These are phyloP conservation scores for Silene conica DNA, from an alignment of 148 eudicot genomes.

Conservation along the genomic window DNA sequence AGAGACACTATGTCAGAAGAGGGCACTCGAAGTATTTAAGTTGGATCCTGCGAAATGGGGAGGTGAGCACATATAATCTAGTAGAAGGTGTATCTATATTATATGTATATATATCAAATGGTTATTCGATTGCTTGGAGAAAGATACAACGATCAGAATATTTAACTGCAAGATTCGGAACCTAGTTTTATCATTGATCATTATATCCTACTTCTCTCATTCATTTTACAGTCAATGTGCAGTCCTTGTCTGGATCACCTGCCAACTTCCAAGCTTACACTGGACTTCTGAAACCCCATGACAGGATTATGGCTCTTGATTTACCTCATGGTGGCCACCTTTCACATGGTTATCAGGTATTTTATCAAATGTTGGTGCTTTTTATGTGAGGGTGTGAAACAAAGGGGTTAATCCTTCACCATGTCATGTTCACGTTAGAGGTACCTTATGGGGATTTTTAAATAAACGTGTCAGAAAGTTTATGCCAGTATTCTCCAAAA, in stretches of 20 bases:
- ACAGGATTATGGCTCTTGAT: conserved; percentile 99
- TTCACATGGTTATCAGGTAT: conserved; percentile 99
- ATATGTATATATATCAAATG: neutral
- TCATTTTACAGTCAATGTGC: conserved; percentile 83
- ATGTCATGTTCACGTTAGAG: neutral
- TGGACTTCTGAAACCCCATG: conserved; percentile 93
- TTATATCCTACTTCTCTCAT: conserved; percentile 13
- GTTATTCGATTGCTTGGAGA: neutral
- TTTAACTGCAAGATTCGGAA: neutral
- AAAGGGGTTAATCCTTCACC: neutral
- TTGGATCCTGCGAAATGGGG: conserved; percentile 99
- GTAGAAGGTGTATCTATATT: neutral
- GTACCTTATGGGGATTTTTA: neutral
- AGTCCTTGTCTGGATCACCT: conserved; percentile 96
- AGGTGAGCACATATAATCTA: conserved; percentile 42
- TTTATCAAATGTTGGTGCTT: neutral
- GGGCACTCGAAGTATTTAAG: conserved; percentile 92
- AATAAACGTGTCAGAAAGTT: neutral
- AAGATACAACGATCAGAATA: neutral
- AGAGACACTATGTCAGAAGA: conserved; percentile 86
- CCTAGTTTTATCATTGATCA: neutral
- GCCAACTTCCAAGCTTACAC: conserved; percentile 98
- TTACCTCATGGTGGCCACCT: conserved; percentile 99
- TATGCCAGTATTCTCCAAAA: neutral
- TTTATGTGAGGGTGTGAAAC: neutral